Evolutionary conservation across 75 land plant genomes (phyloP).

Genomic region (Pinus tabuliformis): DNA sequence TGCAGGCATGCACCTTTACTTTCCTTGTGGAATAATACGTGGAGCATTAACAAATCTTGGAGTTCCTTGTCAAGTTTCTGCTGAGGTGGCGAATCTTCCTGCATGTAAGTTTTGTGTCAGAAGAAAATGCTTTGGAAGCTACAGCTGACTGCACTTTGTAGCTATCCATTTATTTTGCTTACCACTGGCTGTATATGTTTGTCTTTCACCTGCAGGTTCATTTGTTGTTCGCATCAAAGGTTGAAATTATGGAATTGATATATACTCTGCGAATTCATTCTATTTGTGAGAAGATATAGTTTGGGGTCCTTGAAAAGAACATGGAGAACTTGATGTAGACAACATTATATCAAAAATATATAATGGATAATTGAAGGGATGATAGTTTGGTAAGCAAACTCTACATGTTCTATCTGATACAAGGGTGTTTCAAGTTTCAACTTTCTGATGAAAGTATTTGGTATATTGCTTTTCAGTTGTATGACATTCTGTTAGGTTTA

Average conservation of each 20-base stretch:
- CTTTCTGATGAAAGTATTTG: background rate
- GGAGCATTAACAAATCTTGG: slow-evolving; percentile 95
- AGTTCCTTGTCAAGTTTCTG: slow-evolving; percentile 92
- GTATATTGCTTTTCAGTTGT: background rate
- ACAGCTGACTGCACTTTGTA: background rate
- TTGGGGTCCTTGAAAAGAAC: background rate
- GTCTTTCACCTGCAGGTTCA: slow-evolving; percentile 19
- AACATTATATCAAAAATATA: no score
- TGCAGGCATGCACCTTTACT: slow-evolving; percentile 84
- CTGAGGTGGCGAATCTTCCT: slow-evolving; percentile 87
- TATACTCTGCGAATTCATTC: background rate
- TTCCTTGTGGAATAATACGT: slow-evolving; percentile 95
- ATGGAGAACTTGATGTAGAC: background rate
- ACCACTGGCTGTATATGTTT: background rate
- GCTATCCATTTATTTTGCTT: background rate
- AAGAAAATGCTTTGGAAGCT: background rate
- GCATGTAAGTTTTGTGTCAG: slow-evolving; percentile 66
- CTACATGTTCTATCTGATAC: background rate
- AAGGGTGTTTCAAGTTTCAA: no score
- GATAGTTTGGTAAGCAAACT: background rate
- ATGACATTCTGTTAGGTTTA: background rate
- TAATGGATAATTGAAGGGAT: background rate
- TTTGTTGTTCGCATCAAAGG: slow-evolving; percentile 43
- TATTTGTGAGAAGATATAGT: background rate
- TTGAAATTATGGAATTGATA: background rate